phyloP scores from a whole-genome alignment of 83 land plant species.

The Picea abies region DNA sequence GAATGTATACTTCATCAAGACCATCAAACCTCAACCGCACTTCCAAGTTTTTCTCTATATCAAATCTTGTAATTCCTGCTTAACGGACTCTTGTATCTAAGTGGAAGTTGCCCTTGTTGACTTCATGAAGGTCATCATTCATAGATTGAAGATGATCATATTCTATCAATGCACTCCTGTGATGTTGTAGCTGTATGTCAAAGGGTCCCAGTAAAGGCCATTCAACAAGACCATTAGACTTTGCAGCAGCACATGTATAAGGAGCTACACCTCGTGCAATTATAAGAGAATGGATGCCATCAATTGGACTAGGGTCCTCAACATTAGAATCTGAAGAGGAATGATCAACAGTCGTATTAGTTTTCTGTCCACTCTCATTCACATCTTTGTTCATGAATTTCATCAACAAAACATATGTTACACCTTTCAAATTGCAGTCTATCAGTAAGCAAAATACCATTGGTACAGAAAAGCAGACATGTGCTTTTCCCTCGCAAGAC shows the following conservation, averaged over 20 bases:
- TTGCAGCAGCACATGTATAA: no score
- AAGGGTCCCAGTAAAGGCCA: no score
- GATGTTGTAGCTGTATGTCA: no score
- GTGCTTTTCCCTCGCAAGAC: slow-evolving; percentile 89
- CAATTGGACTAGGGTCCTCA: no score
- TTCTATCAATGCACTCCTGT: slow-evolving; percentile 61
- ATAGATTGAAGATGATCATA: slow-evolving; percentile 60
- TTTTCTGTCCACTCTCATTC: slow-evolving; percentile 55
- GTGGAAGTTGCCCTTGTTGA: slow-evolving; percentile 41
- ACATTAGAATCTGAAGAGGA: no score
- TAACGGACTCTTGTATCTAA: slow-evolving; percentile 38
- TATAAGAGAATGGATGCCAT: no score
- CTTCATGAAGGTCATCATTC: slow-evolving; percentile 50
- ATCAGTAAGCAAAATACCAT: slow-evolving; percentile 89
- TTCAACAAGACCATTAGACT: no score
- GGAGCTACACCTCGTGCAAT: no score
- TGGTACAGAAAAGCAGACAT: slow-evolving; percentile 93
- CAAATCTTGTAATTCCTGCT: slow-evolving; percentile 57
- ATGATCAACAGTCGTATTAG: no score
- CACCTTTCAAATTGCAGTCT: slow-evolving; percentile 82
- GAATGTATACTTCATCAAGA: slow-evolving; percentile 48
- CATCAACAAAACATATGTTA: slow-evolving; percentile 98
- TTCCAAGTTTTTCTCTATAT: slow-evolving; percentile 54
- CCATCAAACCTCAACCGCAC: slow-evolving; percentile 52
- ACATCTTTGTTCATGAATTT: slow-evolving; percentile 98